phyloP scores from a whole-genome alignment of 805 yeast species.

The Candida taoyuanica region DNA sequence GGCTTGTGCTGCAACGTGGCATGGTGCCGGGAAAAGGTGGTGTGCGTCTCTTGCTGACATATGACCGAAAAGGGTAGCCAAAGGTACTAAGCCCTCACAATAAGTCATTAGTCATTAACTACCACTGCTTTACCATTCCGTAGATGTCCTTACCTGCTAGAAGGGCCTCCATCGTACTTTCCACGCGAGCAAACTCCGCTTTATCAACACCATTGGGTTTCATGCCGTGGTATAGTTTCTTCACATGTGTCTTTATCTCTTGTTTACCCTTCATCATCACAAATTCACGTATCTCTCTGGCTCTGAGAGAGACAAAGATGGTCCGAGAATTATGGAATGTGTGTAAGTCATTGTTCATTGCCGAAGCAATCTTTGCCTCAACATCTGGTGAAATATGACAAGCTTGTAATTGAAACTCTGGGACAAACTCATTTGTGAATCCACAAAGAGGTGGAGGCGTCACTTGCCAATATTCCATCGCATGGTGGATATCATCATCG shows the following conservation, averaged over 20 bases:
- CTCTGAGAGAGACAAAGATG: conserved; percentile 31
- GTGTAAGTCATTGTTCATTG: conserved; percentile 50
- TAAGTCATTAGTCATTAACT: not conserved
- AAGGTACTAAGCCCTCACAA: too few species aligned
- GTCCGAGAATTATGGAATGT: conserved; percentile 23
- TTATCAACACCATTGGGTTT: conserved; percentile 12
- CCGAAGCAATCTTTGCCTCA: conserved; percentile 41
- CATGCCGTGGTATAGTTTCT: conserved; percentile 12
- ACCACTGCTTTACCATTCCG: conserved; percentile 9
- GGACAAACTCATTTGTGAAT: conserved; percentile 21
- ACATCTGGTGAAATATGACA: conserved; percentile 48
- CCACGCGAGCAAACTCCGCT: conserved; percentile 8
- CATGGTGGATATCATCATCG: conserved; percentile 15
- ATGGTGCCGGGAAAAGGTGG: too few species aligned
- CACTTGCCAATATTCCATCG: not conserved
- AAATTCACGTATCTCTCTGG: conserved; percentile 35
- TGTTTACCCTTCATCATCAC: conserved; percentile 8
- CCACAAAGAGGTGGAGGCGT: conserved; percentile 28
- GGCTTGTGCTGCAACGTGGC: too few species aligned
- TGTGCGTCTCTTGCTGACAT: too few species aligned
- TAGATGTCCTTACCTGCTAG: conserved; percentile 7
- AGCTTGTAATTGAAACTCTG: conserved; percentile 42
- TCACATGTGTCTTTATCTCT: conserved; percentile 9
- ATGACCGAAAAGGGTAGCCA: too few species aligned
- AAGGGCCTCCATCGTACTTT: conserved; percentile 10